Evolutionary conservation across 768 basidiomycete species (phyloP).

Genomic region (Suillus tomentosus): DNA sequence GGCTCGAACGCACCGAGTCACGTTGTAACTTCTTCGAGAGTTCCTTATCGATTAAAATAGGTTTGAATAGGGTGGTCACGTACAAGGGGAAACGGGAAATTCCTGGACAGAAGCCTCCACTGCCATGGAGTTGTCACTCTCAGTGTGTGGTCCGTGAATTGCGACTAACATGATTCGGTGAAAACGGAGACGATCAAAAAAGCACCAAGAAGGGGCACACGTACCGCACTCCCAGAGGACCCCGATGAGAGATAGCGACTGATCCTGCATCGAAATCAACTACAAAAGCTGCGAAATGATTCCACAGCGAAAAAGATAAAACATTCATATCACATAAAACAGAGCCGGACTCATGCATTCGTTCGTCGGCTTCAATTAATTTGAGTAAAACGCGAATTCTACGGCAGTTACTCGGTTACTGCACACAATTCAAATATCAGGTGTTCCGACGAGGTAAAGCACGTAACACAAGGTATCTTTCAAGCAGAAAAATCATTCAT

Average conservation of each 20-base stretch:
- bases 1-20: neutral
- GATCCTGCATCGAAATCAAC: neutral
- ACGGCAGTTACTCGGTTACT: neutral
- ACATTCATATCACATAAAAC: neutral
- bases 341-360: neutral
- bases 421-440: neutral
- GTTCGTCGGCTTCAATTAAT: neutral
- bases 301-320: neutral
- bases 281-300: neutral
- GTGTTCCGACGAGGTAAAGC: constrained; percentile 6
- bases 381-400: neutral
- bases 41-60: neutral
- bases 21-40: constrained; percentile 1
- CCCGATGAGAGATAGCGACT: neutral
- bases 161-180: neutral
- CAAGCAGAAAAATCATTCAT: neutral
- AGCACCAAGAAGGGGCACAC: neutral
- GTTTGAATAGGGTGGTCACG: neutral
- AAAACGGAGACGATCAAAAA: neutral
- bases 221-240: neutral
- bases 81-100: neutral
- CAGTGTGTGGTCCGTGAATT: neutral
- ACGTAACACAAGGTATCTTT: neutral
- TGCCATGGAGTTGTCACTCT: neutral
- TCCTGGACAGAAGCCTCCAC: neutral